Base-by-base conservation (phyloP, 2,329 filamentous ascomycete species). In the Phyllachora maydis region DNA sequence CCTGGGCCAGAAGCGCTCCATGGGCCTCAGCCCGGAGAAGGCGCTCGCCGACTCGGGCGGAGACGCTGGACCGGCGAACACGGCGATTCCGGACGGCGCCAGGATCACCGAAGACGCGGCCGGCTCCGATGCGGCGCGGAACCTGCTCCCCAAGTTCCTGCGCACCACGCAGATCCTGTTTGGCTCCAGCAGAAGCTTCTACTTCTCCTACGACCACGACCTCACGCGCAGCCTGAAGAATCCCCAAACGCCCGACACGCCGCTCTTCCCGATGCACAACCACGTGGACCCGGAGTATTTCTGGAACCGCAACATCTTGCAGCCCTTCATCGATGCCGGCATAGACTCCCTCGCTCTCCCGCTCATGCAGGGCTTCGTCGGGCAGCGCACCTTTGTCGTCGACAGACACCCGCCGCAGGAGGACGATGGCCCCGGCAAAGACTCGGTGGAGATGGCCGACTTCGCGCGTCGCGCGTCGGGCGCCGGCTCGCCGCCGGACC, bases 171-270 rank as follows among this genome's bases (percentile, higher is more conserved):
- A 78, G 39, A 65, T 95, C 26, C 65, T 92, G 29, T 85, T 93
- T 40, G 71, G 76, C 1, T 63, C 70, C 4, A 82, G 75, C 0
- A 63, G 64, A 31, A 93, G 79, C 43, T 95, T 93, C 46, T 95
- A 75, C 53, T 98, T 85, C 45, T 83, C 83, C 1, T 93, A 98
- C 43, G 88, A 98, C 33, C 64, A 85, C 41, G 83, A 98, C 42
- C 65, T 98, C 23, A 95, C 88, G 1, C 65, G 73, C 26, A 69
- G 63, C 31, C 38, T 68, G 26, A 46, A 49, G 3, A 54, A 42
- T 26, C 40, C 38, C 4, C 32, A 33, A 20, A 25, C 33, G 26
- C 43, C 63, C 30, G 43, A 45, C 24, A 42, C 44, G 18, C 46
- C 32, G 9, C 22, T 53, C 21, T 34, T 65, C 4, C 71, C 82